Evolutionary conservation across 768 basidiomycete genomes (phyloP), one percentile per base, ranked within the genome.

Genomic region (Lactifluus pinguis): DNA sequence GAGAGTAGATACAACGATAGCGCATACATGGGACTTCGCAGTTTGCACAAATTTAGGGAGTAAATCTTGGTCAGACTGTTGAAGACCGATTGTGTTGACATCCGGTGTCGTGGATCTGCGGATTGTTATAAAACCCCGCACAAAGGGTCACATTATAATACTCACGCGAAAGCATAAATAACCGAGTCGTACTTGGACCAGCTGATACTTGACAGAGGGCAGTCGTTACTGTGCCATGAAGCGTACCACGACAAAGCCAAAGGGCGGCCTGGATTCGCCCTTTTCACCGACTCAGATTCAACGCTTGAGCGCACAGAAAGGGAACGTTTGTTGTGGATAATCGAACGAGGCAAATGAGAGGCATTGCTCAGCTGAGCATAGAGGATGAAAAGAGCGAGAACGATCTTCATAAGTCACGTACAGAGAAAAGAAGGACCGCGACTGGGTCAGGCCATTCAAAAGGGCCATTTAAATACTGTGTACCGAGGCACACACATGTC

Each of bases 151-250:
- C 34, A 36, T 25, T 36, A 36, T 36, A 36, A 36, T 10, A 36
- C 34, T 36, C 34, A 76, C 77, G 84, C 87, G 63, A 89, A 87
- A 2, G 88, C 79, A 70, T 86, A 91, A 13, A 81, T 81, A 63
- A 87, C 71, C 55, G 82, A 77, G 2, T 81, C 87, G 72, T 89
- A 90, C 72, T 79, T 80, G 6, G 69, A 68, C 88, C 88, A 91
- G 59, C 75, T 76, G 65, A 91, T 76, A 47, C 79, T 74, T 32
- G 76, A 72, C 30, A 85, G 74, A 0, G 80, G 73, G 65, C 83
- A 84, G 0, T 72, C 74, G 38, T 72, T 64, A 13, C 53, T 63
- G 68, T 86, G 83, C 83, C 83, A 91, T 49, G 84, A 82, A 32
- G 86, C 82, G 65, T 80, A 87, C 85, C 85, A 89, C 8, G 80